These are phyloP conservation scores for Aspergillus sparsus DNA, from an alignment of 495 filamentous ascomycete genomes.

Conservation along the genomic window DNA sequence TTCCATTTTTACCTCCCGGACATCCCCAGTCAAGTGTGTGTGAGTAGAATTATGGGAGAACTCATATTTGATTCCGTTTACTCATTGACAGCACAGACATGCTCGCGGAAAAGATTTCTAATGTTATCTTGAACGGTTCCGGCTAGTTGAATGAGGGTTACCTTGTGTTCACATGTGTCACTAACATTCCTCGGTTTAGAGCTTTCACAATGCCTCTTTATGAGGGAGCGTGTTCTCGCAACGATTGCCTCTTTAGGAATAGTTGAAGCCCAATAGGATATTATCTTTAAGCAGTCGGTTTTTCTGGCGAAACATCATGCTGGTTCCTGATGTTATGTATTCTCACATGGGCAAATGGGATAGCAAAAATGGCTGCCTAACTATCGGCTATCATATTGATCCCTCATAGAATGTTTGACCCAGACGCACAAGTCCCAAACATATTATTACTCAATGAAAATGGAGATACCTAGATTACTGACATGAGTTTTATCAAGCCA, in stretches of 20 bases:
- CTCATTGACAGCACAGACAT: slow-evolving; percentile 30
- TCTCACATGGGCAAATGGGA: too few relatives aligned
- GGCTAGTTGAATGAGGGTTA: not conserved
- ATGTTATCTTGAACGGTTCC: slow-evolving; percentile 35
- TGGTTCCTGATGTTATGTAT: too few relatives aligned
- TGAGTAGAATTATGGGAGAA: slow-evolving; percentile 16
- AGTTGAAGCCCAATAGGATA: not conserved
- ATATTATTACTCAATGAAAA: too few relatives aligned
- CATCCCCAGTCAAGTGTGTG: slow-evolving; percentile 54
- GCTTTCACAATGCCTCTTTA: not conserved
- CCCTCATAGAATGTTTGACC: too few relatives aligned
- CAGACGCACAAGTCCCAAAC: too few relatives aligned
- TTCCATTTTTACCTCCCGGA: slow-evolving; percentile 55
- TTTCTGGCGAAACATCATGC: too few relatives aligned
- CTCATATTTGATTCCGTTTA: not conserved
- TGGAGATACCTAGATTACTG: too few relatives aligned
- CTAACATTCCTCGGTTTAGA: not conserved
- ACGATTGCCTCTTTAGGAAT: not conserved
- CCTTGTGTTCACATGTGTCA: not conserved
- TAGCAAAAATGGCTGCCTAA: too few relatives aligned
- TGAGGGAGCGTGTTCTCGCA: not conserved
- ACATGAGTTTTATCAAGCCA: too few relatives aligned
- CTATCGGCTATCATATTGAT: too few relatives aligned
- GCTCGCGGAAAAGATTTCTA: slow-evolving; percentile 58
- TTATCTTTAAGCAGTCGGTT: not conserved